Evolutionary conservation across 2,329 filamentous ascomycete genomes (phyloP), one percentile per base, ranked within the genome.

Genomic region (Lachnellula suecica): DNA sequence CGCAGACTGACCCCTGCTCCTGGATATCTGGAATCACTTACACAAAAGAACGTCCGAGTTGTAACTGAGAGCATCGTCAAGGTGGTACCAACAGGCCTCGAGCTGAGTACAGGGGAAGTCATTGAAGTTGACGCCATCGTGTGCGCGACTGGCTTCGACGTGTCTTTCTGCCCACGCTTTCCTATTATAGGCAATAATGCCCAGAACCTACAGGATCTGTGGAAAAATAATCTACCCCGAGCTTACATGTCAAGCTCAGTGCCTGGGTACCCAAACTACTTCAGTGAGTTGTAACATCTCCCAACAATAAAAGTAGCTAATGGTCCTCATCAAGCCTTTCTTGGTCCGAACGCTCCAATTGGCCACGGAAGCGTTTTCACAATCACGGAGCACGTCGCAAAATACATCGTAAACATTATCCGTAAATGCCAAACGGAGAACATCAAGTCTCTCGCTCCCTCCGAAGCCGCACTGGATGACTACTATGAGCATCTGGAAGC

Each of bases 401-500:
- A 79, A 56, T 80, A 80, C 59, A 66, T 78, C 38, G 64, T 75
- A n/a, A 70, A 71, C 56, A 72, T 79, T 10, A 77, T 77, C 59
- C 61, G 66, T 1, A 73, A 73, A 35, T 75, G 72, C 5, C 60
- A 63, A 43, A 41, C 41, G 31, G 73, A 78, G 56, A 70, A 73
- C 56, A 67, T 76, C 50, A 67, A 68, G 7, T 67, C 70, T 15
- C 68, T 80, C 50, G 67, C 70, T 23, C 72, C 78, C 2, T 73
- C 46, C 6, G 10, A 40, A 1, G 69, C 71, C 15, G 70, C 67
- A 1, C 59, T 69, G 2, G 44, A 57, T 6, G 68, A 70, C 35
- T 71, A 67, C 47, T 58, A 52, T n/a, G 61, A 66, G 27, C 66
- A 68, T 43, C 59, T 62, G 4, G 47, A 61, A 10, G 43, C 52